phyloP scores from a whole-genome alignment of 2,329 filamentous ascomycete genomes.

The Cadophora luteo-olivacea region DNA sequence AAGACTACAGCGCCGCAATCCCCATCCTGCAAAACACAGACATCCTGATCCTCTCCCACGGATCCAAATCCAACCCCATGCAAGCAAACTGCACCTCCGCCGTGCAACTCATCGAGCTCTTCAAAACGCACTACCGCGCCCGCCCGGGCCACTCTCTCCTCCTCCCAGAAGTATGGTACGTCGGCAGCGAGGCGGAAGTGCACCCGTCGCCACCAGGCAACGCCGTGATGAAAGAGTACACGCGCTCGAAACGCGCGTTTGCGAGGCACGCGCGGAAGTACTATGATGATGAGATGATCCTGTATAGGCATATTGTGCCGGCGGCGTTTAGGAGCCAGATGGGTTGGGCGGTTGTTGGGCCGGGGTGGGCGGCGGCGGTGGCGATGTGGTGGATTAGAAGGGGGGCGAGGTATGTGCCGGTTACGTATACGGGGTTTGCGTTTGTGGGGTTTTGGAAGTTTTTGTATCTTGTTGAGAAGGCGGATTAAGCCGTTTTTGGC shows the following conservation, averaged over 20 bases:
- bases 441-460: slow-evolving; percentile 25
- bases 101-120: slow-evolving; percentile 22
- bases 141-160: slow-evolving; percentile 20
- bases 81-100: slow-evolving; percentile 15
- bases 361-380: slow-evolving; percentile 21
- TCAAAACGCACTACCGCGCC: slow-evolving; percentile 21
- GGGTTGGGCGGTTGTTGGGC: slow-evolving; percentile 19
- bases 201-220: slow-evolving; percentile 12
- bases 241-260: slow-evolving; percentile 7
- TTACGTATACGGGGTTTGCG: slow-evolving; percentile 26
- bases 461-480: slow-evolving; percentile 20
- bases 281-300: slow-evolving; percentile 21
- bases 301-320: slow-evolving; percentile 27
- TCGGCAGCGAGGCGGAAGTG: slow-evolving; percentile 17
- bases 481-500: neutral
- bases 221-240: slow-evolving; percentile 4
- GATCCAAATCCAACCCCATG: slow-evolving; percentile 22
- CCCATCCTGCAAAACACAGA: slow-evolving; percentile 25
- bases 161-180: slow-evolving; percentile 29
- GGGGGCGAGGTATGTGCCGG: slow-evolving; percentile 28
- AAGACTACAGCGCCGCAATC: slow-evolving; percentile 11
- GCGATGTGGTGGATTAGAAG: slow-evolving; percentile 29
- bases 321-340: slow-evolving; percentile 20
- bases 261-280: slow-evolving; percentile 8
- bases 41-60: slow-evolving; percentile 23